Evolutionary conservation across 257 asterid species (phyloP).

Genomic region (Scutellaria barbata): DNA sequence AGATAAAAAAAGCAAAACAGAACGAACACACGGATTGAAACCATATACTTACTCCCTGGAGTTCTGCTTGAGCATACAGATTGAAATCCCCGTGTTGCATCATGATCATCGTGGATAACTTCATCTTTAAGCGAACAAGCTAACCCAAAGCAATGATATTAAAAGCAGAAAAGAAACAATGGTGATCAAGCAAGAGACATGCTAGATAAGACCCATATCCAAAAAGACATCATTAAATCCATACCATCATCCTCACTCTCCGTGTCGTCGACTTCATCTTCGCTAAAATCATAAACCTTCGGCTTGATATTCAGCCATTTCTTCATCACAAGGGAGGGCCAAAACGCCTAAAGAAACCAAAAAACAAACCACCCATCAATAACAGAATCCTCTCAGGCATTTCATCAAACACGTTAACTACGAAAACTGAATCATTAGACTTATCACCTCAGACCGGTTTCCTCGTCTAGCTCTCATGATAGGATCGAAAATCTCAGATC

Average conservation of each 20-base stretch:
- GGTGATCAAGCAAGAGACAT: conserved; percentile 8
- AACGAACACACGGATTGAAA: neutral
- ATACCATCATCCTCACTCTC: conserved; percentile 96
- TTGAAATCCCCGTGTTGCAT: conserved; percentile 42
- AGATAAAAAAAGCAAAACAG: too few species aligned
- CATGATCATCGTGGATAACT: conserved; percentile 47
- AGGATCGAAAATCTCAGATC: conserved; percentile 23
- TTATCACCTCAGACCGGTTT: conserved; percentile 76
- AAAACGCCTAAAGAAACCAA: conserved; percentile 63
- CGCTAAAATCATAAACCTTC: conserved; percentile 77
- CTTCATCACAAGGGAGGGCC: conserved; percentile 95
- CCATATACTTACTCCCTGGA: conserved; percentile 41
- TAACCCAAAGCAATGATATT: conserved; percentile 27
- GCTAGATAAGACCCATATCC: neutral
- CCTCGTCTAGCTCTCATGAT: conserved; percentile 59
- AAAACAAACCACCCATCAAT: neutral
- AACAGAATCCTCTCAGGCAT: conserved; percentile 23
- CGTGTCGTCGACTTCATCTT: conserved; percentile 90
- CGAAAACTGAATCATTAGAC: conserved; percentile 4
- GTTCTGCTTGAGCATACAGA: conserved; percentile 45
- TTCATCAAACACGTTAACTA: conserved; percentile 25
- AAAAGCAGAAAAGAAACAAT: neutral
- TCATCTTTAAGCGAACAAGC: conserved; percentile 70
- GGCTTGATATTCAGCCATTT: conserved; percentile 94
- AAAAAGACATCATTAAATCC: conserved; percentile 4